Evolutionary conservation across 2,329 filamentous ascomycete species (phyloP), one percentile per base, ranked within the genome.

Genomic region (Fusarium lyarnte): DNA sequence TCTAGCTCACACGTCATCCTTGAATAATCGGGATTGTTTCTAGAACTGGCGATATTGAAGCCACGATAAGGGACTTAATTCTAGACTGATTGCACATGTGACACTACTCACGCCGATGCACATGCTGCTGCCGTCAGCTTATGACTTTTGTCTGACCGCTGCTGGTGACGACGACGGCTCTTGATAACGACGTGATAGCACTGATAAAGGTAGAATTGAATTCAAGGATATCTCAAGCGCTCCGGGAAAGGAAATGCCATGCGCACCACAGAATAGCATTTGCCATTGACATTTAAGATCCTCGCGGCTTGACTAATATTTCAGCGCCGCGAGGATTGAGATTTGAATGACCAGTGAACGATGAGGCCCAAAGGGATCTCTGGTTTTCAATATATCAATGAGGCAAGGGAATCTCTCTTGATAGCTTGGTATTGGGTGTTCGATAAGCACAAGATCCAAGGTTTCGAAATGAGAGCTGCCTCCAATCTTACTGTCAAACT

Each of bases 1-100:
- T 35, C 41, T 57, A 57, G 53, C 27, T 27, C 0, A 25, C 10
- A 21, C 59, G 62, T 65, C 62, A 65, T 64, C 45, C 11, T 53
- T 53, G 39, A 46, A 46, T 46, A 46, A 46, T 25, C 17, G 25
- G 29, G 13, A 57, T 17, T 47, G 53, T 57, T 57, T 46, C 53
- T 46, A 57, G 53, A 57, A 57, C 27, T 5, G 23, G 4, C 4
- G 3, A 38, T 39, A 29, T 31, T 1, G 11, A 31, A 31, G 21
- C 25, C 51, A 54, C 31, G 8, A 52, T 11, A n/a, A 25, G 9
- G 16, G 14, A 41, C 5, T 43, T 31, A 1, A 0, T 36, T 36
- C 8, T 29, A 9, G 27, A 9, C 27, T 29, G 27, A 29, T n/a
- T 16, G 47, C 25, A 19, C 23, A 27, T 38, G 23, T 27, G 33